phyloP scores from a whole-genome alignment of 768 basidiomycete genomes.

The Neoboletus subvelutipes region DNA sequence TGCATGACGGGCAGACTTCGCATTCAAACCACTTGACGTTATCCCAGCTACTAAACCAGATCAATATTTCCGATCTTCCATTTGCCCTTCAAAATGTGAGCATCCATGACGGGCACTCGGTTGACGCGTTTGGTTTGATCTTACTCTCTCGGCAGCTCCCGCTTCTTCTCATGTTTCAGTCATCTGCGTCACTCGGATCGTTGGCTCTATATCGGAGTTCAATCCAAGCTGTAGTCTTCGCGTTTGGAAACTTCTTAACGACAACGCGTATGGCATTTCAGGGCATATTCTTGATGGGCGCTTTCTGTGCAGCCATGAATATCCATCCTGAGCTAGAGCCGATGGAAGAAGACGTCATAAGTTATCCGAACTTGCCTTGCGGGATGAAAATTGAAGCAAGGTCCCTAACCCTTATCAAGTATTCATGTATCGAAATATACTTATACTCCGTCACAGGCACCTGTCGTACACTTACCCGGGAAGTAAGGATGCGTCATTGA shows the following conservation, averaged over 20 bases:
- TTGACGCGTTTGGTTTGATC: constrained; percentile 12
- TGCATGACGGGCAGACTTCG: constrained; percentile 52
- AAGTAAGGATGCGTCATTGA: constrained; percentile 61
- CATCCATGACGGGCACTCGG: constrained; percentile 9
- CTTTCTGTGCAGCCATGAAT: constrained; percentile 76
- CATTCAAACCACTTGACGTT: constrained; percentile 39
- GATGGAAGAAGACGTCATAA: constrained; percentile 46
- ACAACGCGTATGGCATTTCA: constrained; percentile 78
- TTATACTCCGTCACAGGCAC: constrained; percentile 39
- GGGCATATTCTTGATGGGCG: constrained; percentile 82
- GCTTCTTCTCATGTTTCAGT: constrained; percentile 67
- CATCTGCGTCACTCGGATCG: constrained; percentile 76
- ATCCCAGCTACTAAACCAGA: constrained; percentile 49
- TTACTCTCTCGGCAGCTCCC: constrained; percentile 53
- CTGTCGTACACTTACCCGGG: constrained; percentile 83
- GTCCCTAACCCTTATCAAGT: constrained; percentile 39
- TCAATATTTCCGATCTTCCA: constrained; percentile 63
- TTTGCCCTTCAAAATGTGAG: constrained; percentile 70
- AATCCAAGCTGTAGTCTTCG: constrained; percentile 67
- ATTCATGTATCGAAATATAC: constrained; percentile 6
- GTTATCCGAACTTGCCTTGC: constrained; percentile 45
- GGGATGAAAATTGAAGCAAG: constrained; percentile 74
- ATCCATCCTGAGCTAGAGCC: constrained; percentile 70
- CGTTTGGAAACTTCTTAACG: constrained; percentile 59
- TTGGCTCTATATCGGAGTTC: constrained; percentile 78